Percentiles rank a stretch among this genome's conserved stretches.
Evolutionary conservation across 345 rosid species (phyloP).

Genomic region (Hypericum androsaemum): DNA sequence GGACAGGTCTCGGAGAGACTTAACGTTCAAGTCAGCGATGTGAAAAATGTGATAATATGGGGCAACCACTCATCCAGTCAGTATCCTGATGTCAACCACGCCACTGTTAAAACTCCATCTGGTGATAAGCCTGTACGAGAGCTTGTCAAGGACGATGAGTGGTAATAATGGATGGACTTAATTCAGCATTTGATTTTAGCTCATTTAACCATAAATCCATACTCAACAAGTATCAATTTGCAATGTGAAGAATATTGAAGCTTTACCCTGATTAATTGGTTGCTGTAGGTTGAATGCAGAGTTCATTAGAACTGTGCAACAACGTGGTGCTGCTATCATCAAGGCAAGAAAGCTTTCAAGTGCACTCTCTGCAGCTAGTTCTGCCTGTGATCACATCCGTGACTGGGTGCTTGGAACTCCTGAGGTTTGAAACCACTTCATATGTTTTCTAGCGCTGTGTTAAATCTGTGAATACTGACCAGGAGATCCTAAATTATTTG

Average conservation of each 20-base stretch:
- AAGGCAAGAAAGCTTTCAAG: slow-evolving; percentile 92
- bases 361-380: slow-evolving; percentile 96
- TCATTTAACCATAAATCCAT: too few relatives aligned
- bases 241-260: neutral
- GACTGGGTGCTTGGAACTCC: slow-evolving; percentile 99
- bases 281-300: slow-evolving; percentile 68
- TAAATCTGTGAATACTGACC: neutral
- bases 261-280: slow-evolving; percentile 2
- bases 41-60: slow-evolving; percentile 93
- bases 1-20: slow-evolving; percentile 93
- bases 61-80: slow-evolving; percentile 97
- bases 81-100: slow-evolving; percentile 99
- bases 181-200: neutral
- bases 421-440: slow-evolving; percentile 38
- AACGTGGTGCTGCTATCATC: slow-evolving; percentile 99
- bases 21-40: slow-evolving; percentile 78
- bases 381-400: slow-evolving; percentile 97
- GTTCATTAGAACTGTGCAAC: slow-evolving; percentile 84
- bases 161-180: slow-evolving; percentile 32
- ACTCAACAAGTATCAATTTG: too few relatives aligned
- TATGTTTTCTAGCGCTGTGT: neutral
- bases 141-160: slow-evolving; percentile 76
- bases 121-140: slow-evolving; percentile 71
- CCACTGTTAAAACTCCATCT: slow-evolving; percentile 60
- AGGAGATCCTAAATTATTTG: neutral